Evolutionary conservation across 441 rosid genomes (phyloP), one percentile per base, ranked within the genome.

Genomic region (Breynia disticha): DNA sequence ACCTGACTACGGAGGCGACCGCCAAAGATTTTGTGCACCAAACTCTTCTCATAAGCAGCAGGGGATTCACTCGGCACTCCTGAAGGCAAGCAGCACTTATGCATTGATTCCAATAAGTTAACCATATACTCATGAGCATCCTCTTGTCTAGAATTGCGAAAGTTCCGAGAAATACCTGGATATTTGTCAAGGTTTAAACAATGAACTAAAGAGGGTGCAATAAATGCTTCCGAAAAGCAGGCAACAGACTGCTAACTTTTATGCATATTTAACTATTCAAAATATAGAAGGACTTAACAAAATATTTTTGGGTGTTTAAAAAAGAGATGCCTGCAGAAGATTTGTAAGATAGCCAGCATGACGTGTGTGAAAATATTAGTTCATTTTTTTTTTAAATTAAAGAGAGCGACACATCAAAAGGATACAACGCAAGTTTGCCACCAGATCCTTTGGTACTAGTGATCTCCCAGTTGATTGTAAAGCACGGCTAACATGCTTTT

Each of bases 101-200:
- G 97, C 97, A 93, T 93, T 22, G 95, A 89, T 69, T 93, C 99
- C 51, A 93, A 78, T 71, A 93, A 72, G 75, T 70, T 89, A 59
- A 93, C 91, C 99, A 93, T 89, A 75, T 83, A 89, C 48, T 93
- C 99, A 44, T 93, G 99, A 1, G 99, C 99, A 69, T 93, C 97
- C 72, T 93, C 97, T 64, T 89, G 96, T 58, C 95, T 72, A 19
- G 81, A 72, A 52, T 66, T 89, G 62, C 88, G 75, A 63, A 93
- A 89, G 70, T 75, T 89, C 48, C 84, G 79, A 51, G 99, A 93
- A 71, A 86, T 77, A 74, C 95, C 96, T 86, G 66, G 53, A 46
- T 28, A 68, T 60, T 52, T 42, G 72, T 76, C 63, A 74, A 70
- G 81, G 61, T 60, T 43, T 28, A 28, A 56, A 50, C 73, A 60